Conservation (phyloP, 1,284 basidiomycete genomes). For the Golubevia pallescens region DNA sequence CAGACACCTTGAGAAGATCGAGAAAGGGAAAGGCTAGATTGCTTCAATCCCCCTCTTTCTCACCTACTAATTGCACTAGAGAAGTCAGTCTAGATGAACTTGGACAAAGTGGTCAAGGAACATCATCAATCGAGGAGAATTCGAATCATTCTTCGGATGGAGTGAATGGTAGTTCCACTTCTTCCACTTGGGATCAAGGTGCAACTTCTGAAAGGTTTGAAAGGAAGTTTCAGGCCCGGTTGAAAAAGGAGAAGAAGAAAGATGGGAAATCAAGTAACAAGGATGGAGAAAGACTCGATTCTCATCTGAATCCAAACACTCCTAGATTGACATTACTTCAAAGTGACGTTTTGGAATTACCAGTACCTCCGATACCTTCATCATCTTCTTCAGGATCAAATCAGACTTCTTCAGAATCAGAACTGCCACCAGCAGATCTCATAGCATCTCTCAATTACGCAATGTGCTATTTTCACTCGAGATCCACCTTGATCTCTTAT, state of each 20-base stretch:
- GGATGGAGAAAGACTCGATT: too few species aligned
- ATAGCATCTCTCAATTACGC: slow-evolving; percentile 51
- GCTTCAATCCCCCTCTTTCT: slow-evolving; percentile 29
- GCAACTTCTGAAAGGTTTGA: slow-evolving; percentile 40
- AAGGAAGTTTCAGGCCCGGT: slow-evolving; percentile 17
- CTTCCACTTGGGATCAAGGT: slow-evolving; percentile 31
- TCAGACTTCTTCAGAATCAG: too few species aligned
- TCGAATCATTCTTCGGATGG: background rate
- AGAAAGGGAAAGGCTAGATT: slow-evolving; percentile 15
- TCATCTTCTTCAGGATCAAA: background rate
- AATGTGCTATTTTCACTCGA: slow-evolving; percentile 48
- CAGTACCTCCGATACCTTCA: slow-evolving; percentile 15
- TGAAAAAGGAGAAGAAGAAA: slow-evolving; percentile 3
- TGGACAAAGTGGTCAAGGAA: background rate
- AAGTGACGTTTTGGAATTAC: slow-evolving; percentile 41
- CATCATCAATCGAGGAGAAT: slow-evolving; percentile 6
- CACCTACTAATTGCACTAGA: background rate
- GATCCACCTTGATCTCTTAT: slow-evolving; percentile 30
- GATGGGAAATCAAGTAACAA: background rate
- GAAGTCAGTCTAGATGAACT: background rate
- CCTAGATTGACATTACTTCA: slow-evolving; percentile 32
- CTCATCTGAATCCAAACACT: too few species aligned
- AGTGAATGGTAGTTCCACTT: background rate
- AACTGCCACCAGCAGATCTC: too few species aligned
- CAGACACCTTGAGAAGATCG: slow-evolving; percentile 20